Base-by-base conservation (phyloP, 495 filamentous ascomycete genomes). In the Penicillium macrosclerotiorum region DNA sequence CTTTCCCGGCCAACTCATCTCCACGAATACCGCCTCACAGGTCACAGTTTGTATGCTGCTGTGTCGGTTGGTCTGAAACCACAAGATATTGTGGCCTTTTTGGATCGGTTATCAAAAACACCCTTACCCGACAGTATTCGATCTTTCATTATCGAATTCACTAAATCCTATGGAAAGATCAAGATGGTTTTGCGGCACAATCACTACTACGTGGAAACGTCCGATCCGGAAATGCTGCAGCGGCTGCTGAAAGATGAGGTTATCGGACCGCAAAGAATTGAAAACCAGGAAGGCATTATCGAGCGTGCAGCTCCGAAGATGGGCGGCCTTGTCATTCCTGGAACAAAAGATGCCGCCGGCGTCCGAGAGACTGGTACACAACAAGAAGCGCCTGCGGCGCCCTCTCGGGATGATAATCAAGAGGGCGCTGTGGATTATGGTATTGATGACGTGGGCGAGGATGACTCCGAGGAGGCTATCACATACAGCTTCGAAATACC, bases 401-500 rank as follows among this genome's bases (percentile, higher is more conserved):
- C 63, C 1, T 51, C 47, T 5, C 47, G 51, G 5, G 51, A 62
- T 29, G 57, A 54, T 3, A 43, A 54, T n/a, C 60, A 69, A 39
- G 79, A 81, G 40, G 75, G 79, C 12, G 78, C 79, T 42, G 72
- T 88, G 36, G 77, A 86, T 36, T 71, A 80, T 19, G 76, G 77
- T 8, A 67, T 87, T 14, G 71, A 80, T 26, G 82, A 96, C 24
- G 91, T 91, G 29, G 88, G 89, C 37, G 89, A 96, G 45, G 91
- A 96, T 22, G 90, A 96, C 3, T 40, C 29, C 8, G 90, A 95
- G 41, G 88, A 95, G 42, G 78, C 84, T 25, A 87, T 88, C 44
- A 89, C 95, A 6, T 92, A 96, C 64, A 86, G 90, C n/a, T 96
- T 99, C 57, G 86, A 97, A 62, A 95, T 99, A 51, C 76, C 77